These are phyloP conservation scores for Calonectria montana DNA, from an alignment of 2,329 filamentous ascomycete species.

Conservation along the genomic window DNA sequence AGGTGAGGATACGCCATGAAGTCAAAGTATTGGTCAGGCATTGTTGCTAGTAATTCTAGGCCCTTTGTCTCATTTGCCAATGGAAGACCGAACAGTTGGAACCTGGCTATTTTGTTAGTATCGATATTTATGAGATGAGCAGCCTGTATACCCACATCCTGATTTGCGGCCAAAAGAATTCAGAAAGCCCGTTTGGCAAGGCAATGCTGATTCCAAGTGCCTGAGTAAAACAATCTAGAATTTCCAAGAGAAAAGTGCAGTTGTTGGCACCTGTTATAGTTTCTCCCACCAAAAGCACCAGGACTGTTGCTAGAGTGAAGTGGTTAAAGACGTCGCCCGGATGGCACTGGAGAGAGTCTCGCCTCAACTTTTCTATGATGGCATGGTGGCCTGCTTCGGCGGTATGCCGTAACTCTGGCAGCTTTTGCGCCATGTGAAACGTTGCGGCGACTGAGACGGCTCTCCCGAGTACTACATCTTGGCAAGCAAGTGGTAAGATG, in stretches of 20 bases:
- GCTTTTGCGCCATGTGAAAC: conserved; percentile 49
- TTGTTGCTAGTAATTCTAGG: conserved; percentile 33
- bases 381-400: conserved; percentile 50
- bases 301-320: conserved; percentile 50
- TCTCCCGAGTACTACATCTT: conserved; percentile 48
- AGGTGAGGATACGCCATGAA: conserved; percentile 42
- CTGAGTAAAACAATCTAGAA: conserved; percentile 47
- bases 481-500: conserved; percentile 52
- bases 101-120: conserved; percentile 31
- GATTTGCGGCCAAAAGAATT: conserved; percentile 47
- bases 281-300: conserved; percentile 53
- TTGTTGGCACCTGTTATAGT: conserved; percentile 54
- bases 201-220: conserved; percentile 32
- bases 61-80: conserved; percentile 44
- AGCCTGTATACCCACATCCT: conserved; percentile 41
- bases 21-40: conserved; percentile 40
- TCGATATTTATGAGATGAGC: fast-evolving
- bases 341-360: conserved; percentile 43
- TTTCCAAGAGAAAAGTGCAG: conserved; percentile 50
- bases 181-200: conserved; percentile 29
- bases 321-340: conserved; percentile 48
- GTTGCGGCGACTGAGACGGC: conserved; percentile 53
- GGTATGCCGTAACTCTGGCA: conserved; percentile 43
- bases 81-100: conserved; percentile 45
- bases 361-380: conserved; percentile 49